Conservation (phyloP, 768 basidiomycete species). For the Boletus rubropictus region DNA sequence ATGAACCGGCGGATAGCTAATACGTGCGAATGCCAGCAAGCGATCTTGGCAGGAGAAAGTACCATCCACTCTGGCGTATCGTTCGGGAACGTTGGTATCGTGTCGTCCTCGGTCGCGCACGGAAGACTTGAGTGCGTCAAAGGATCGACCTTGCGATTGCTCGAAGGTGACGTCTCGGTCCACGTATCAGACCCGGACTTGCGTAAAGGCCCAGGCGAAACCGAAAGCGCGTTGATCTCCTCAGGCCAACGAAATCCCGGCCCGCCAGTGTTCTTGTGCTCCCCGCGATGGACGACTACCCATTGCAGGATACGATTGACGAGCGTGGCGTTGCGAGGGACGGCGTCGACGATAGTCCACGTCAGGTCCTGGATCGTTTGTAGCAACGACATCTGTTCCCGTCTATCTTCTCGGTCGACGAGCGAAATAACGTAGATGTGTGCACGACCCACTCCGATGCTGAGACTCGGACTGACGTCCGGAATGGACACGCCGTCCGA, state of each 20-base stretch:
- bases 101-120: constrained; percentile 41
- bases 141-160: neutral
- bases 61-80: constrained; percentile 41
- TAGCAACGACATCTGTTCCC: constrained; percentile 53
- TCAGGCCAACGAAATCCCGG: constrained; percentile 43
- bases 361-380: constrained; percentile 37
- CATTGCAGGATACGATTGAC: too few species aligned
- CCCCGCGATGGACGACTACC: too few species aligned
- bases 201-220: too few species aligned
- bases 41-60: constrained; percentile 55
- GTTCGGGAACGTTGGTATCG: constrained; percentile 31
- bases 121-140: constrained; percentile 25
- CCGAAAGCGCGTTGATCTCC: constrained; percentile 32
- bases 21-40: constrained; percentile 70
- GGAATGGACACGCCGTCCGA: too few species aligned
- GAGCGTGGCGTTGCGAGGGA: too few species aligned
- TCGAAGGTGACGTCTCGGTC: too few species aligned
- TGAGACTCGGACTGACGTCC: neutral
- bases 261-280: too few species aligned
- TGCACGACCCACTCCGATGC: too few species aligned
- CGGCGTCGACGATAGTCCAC: constrained; percentile 58
- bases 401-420: too few species aligned
- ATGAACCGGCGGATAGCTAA: constrained; percentile 43
- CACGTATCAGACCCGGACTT: too few species aligned
- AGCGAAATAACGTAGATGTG: constrained; percentile 57